phyloP scores from a whole-genome alignment of 2,329 filamentous ascomycete genomes.

The Endothia cerciana region DNA sequence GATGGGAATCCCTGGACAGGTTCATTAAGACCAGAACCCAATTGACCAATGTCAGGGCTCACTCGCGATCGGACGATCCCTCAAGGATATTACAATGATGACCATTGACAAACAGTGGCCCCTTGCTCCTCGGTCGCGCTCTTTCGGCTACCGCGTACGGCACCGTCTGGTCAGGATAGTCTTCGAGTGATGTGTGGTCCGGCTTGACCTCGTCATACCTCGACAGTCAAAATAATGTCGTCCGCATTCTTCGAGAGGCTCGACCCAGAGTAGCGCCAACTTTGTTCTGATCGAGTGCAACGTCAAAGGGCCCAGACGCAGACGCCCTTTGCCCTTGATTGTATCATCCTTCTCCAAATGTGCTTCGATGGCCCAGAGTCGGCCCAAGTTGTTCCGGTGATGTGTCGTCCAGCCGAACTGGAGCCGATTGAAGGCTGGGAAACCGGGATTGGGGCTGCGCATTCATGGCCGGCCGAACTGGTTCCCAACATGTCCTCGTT shows the following conservation, averaged over 20 bases:
- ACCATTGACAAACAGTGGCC: neutral
- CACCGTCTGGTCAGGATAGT: neutral
- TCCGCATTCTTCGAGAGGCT: neutral
- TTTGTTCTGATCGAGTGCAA: neutral
- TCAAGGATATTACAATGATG: neutral
- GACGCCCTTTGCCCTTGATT: neutral
- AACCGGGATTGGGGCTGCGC: neutral
- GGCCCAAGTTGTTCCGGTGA: slow-evolving; percentile 1
- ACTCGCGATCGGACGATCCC: neutral
- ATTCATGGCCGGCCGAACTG: neutral
- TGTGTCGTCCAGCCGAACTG: neutral
- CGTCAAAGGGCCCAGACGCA: neutral
- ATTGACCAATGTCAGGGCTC: slow-evolving; percentile 11
- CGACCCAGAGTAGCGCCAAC: neutral
- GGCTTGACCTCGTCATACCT: neutral
- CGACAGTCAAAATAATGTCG: neutral
- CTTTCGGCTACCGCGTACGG: neutral
- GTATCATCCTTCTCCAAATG: neutral
- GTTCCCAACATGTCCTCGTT: neutral
- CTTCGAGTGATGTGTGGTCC: neutral
- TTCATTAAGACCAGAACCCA: neutral
- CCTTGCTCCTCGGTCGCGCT: neutral
- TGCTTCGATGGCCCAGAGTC: neutral
- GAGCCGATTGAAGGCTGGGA: neutral
- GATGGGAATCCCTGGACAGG: slow-evolving; percentile 3